Evolutionary conservation across 2,329 filamentous ascomycete genomes (phyloP), one percentile per base, ranked within the genome.

Genomic region (Talaromyces sp.): DNA sequence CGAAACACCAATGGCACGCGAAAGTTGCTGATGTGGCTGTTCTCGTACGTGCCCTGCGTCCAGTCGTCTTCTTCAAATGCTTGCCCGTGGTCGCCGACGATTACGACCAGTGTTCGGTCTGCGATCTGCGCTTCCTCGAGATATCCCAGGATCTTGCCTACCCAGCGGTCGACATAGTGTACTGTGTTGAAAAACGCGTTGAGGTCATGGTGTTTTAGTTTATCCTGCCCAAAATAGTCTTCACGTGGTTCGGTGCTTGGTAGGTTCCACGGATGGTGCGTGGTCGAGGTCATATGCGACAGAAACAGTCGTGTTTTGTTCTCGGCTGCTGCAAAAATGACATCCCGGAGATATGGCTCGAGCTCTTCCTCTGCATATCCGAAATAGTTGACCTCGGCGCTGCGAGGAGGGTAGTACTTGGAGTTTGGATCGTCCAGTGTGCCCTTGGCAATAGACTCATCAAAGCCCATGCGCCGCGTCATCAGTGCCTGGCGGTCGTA

Each of bases 31-130:
- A 79, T 74, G 62, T 80, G 77, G 2, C 71, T 71, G 62, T 80
- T 80, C 58, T 78, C 74, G 61, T 76, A 79, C 9, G 76, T 78
- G 8, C 75, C 75, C 24, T 74, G 75, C 3, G 72, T 69, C 24
- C 71, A 68, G 29, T 71, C 69, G 63, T 79, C 77, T 65, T 79
- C 75, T 27, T 72, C 71, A 59, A 80, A 80, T 8, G 77, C 74
- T 62, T 77, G 74, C 31, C 77, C 77, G 62, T 76, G 77, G 63
- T 80, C 79, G 19, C 79, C 79, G 6, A 79, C 72, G n/a, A 80
- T 65, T 2, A 80, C 75, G 1, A 81, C 74, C 5, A 81, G 68
- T 6, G 78, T 81, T 62, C 77, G 72, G 59, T 80, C 74, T 14
- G 76, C 72, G 17, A 80, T 75, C 26, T 75, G 77, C 3, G 72